Conservation (phyloP, 73 alveolate genomes). For the Paramecium sexaurelia region DNA sequence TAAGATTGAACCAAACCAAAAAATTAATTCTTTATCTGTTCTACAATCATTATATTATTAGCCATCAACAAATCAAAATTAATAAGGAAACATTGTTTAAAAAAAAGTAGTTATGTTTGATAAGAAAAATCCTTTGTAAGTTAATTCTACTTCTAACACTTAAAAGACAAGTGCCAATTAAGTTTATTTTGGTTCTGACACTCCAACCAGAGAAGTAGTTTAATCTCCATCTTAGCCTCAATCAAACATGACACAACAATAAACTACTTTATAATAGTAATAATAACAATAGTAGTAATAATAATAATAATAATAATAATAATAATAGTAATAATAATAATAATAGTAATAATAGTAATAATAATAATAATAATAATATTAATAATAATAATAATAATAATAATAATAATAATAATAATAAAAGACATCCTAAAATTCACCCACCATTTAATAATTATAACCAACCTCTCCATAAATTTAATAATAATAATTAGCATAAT, state of each 20-base stretch:
- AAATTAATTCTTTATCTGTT: constrained; percentile 33
- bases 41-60: background rate
- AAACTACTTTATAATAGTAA: background rate
- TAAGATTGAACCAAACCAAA: background rate
- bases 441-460: background rate
- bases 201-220: background rate
- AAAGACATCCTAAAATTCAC: background rate
- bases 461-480: background rate
- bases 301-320: background rate
- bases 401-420: background rate
- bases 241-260: background rate
- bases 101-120: constrained; percentile 45
- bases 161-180: background rate
- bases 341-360: background rate
- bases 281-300: background rate
- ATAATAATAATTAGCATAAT: background rate
- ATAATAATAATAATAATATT: background rate
- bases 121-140: background rate
- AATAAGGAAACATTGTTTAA: background rate
- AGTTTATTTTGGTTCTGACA: background rate
- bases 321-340: background rate
- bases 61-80: background rate
- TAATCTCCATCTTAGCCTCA: background rate
- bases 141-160: background rate
- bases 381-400: background rate